These are phyloP conservation scores for Leptographium procerum DNA, from an alignment of 2,329 filamentous ascomycete genomes.

Conservation along the genomic window DNA sequence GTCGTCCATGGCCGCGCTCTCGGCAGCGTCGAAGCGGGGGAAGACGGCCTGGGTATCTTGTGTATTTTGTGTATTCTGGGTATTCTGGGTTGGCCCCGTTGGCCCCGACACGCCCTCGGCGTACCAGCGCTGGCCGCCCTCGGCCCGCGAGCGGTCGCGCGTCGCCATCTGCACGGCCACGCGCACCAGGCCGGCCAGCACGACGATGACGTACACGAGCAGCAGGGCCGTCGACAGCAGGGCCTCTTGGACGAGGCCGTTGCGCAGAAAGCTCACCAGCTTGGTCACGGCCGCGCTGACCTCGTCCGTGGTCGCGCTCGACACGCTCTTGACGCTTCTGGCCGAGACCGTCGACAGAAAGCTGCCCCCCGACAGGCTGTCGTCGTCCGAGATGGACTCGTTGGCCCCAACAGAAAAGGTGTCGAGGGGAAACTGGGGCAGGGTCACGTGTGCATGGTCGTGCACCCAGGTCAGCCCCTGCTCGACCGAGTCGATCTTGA, in stretches of 20 bases:
- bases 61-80: too few relatives aligned
- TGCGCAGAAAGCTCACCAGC: slow-evolving; percentile 56
- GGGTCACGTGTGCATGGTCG: slow-evolving; percentile 70
- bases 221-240: slow-evolving; percentile 68
- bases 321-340: too few relatives aligned
- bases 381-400: slow-evolving; percentile 45
- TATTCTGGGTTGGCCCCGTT: not conserved
- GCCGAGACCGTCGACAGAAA: slow-evolving; percentile 81
- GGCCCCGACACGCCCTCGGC: not conserved
- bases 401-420: slow-evolving; percentile 74
- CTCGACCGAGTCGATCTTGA: slow-evolving; percentile 78
- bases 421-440: slow-evolving; percentile 68
- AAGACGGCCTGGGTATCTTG: too few relatives aligned
- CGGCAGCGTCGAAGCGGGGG: slow-evolving; percentile 6
- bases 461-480: slow-evolving; percentile 89
- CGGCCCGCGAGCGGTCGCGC: slow-evolving; percentile 47
- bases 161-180: slow-evolving; percentile 49
- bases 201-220: slow-evolving; percentile 65
- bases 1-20: slow-evolving; percentile 8
- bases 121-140: slow-evolving; percentile 39
- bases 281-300: slow-evolving; percentile 64
- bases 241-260: slow-evolving; percentile 61
- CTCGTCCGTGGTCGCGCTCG: slow-evolving; percentile 69
- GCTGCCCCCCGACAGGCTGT: slow-evolving; percentile 46
- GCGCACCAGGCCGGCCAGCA: slow-evolving; percentile 61